Base-by-base conservation (phyloP, 179 eudicot species). In the Beta corolliflora region DNA sequence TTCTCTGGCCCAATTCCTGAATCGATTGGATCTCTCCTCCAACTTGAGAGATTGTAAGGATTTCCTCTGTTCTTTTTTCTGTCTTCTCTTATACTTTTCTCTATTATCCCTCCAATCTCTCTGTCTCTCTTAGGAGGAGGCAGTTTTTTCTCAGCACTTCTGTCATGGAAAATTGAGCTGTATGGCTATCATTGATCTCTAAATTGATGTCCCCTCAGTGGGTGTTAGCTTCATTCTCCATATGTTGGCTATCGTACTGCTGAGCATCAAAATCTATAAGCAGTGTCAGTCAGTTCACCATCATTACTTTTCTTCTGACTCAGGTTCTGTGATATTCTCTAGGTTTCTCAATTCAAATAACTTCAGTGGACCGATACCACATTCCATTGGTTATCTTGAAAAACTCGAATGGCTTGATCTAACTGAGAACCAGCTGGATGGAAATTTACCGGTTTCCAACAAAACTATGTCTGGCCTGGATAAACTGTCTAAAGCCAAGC, bases 361-460 rank as follows among this genome's bases (percentile, higher is more conserved):
- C 82, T 90, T 93, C 83, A 90, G 46, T 59, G 97, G 97, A 79
- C 81, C 83, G 10, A 93, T 93, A 77, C 93, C 97, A 23, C 84
- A 85, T 72, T 88, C 97, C 60, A 77, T 93, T 31, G 93, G 97
- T 36, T 82, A 88, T 69, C 80, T 91, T 29, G 18, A 84, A 7
- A 86, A 77, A 29, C 88, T 91, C 63, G 45, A 78, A 54, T 90
- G 94, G 94, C 87, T 93, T 58, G 97, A 93, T 84, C 76, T 93
- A 73, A 84, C 91, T 77, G 85, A 84, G 77, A 93, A 93, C 84
- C 72, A 82, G 80, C 90, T 93, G 78, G 80, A 76, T 79, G 94
- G 94, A 67, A 82, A 81, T 14, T 80, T 93, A 77, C 97, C 94
- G 66, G 85, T 93, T 73, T 90, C 97, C 45, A 83, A 48, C 77